Evolutionary conservation across 192 early-diverging fungal genomes (phyloP), one percentile per base, ranked within the genome.

Genomic region (Pilobolus umbonatus): DNA sequence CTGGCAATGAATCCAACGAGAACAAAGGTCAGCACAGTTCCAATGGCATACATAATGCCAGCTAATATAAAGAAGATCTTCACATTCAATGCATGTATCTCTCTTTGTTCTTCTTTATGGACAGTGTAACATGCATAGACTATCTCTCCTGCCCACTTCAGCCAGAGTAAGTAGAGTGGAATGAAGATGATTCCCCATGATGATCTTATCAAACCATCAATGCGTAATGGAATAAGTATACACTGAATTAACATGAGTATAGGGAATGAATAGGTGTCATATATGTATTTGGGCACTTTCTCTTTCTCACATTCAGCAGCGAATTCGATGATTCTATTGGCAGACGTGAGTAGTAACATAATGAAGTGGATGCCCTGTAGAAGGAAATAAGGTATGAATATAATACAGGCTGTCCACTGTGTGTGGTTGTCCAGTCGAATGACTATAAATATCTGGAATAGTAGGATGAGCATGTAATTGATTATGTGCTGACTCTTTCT

Each of bases 331-430:
- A n/a, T n/a, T n/a, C n/a, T n/a, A n/a, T n/a, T n/a, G n/a, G n/a
- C n/a, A n/a, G n/a, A n/a, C n/a, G n/a, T n/a, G n/a, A n/a, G n/a
- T n/a, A n/a, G n/a, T n/a, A n/a, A n/a, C n/a, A n/a, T n/a, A n/a
- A 17, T 88, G 21, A 47, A 91, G 45, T 91, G 71, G 24, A 89
- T 72, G 14, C 60, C 75, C 58, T 98, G 93, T 10, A 94, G 55
- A n/a, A 87, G 44, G 62, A 92, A 90, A 77, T 89, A 94, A 22
- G 93, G 93, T 21, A 80, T 68, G 69, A 92, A 92, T 1, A 95
- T 85, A 0, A 78, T 55, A 34, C 75, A 78, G 48, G 82, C 87
- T 2, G 77, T 75, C 78, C 82, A 86, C 22, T 46, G 63, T 22
- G 87, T 71, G 15, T 62, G 50, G n/a, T 76, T 67, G 63, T 98